Conservation (phyloP, 1,284 basidiomycete species). For the Leucoagaricus sp. region DNA sequence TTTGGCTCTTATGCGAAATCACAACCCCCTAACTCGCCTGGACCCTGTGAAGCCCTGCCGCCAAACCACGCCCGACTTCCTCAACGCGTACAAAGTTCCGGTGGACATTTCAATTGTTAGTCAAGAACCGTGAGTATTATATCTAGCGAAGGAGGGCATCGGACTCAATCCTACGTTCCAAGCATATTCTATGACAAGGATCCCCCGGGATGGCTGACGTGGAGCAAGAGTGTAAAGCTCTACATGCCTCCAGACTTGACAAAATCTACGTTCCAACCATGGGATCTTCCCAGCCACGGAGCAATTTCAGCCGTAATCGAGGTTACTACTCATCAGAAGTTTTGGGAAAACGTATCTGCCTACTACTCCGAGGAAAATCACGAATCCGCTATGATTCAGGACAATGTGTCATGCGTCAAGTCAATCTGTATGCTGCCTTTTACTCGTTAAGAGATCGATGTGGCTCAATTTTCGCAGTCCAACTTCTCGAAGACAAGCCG, state of each 20-base stretch:
- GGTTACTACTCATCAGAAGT: conserved; percentile 43
- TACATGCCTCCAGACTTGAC: conserved; percentile 49
- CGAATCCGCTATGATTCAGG: conserved; percentile 57
- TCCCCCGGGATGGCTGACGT: conserved; percentile 62
- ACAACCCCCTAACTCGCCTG: conserved; percentile 60
- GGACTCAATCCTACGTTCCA: not conserved
- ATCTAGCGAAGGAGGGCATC: not conserved
- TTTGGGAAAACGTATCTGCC: conserved; percentile 60
- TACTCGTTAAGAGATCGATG: not conserved
- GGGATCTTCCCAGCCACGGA: conserved; percentile 51
- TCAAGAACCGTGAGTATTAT: conserved; percentile 44
- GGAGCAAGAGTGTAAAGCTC: conserved; percentile 44
- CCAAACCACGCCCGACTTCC: conserved; percentile 58
- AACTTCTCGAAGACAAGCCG: conserved; percentile 68
- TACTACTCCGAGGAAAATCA: conserved; percentile 72
- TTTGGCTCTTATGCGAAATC: conserved; percentile 50
- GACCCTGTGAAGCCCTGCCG: conserved; percentile 52
- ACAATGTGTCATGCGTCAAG: conserved; percentile 73
- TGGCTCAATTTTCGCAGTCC: conserved; percentile 44
- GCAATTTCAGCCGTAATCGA: conserved; percentile 51
- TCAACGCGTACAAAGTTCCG: conserved; percentile 48
- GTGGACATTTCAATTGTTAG: conserved; percentile 36
- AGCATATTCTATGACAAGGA: conserved; percentile 58
- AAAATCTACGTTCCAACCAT: conserved; percentile 54
- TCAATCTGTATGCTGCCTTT: conserved; percentile 58